Percentiles rank a stretch among this genome's conserved stretches.
Evolutionary conservation across 768 basidiomycete genomes (phyloP).

Genomic region (Saitozyma sp.): DNA sequence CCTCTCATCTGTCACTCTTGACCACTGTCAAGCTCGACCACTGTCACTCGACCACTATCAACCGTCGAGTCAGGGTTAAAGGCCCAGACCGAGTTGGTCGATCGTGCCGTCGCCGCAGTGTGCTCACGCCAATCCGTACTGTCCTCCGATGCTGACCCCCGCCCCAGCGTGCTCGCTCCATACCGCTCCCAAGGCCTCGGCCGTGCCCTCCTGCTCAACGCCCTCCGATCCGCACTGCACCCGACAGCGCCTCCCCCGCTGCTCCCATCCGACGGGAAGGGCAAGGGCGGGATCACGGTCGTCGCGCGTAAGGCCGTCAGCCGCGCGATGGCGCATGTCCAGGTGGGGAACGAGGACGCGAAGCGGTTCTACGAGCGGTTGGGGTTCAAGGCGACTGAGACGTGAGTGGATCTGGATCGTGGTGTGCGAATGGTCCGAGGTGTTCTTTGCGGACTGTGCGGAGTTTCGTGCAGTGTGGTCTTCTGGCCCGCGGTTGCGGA

Average conservation of each 20-base stretch:
- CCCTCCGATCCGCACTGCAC: constrained; percentile 33
- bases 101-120: too few species aligned
- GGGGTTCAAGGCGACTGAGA: constrained; percentile 44
- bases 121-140: neutral
- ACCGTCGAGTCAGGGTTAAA: too few species aligned
- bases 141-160: neutral
- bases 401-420: constrained; percentile 28
- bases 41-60: too few species aligned
- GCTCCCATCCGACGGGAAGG: constrained; percentile 28
- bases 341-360: constrained; percentile 45
- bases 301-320: constrained; percentile 35
- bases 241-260: constrained; percentile 44
- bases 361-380: constrained; percentile 49
- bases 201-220: constrained; percentile 37
- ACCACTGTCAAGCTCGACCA: too few species aligned
- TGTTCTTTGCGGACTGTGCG: too few species aligned
- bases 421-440: neutral
- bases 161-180: constrained; percentile 45
- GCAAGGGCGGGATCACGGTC: constrained; percentile 34
- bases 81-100: too few species aligned
- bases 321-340: constrained; percentile 43
- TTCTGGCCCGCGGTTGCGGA: too few species aligned
- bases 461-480: too few species aligned
- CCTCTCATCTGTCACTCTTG: too few species aligned
- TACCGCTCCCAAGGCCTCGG: constrained; percentile 48